Evolutionary conservation across 805 yeast genomes (phyloP), one percentile per base, ranked within the genome.

Genomic region (Candida ulmi): DNA sequence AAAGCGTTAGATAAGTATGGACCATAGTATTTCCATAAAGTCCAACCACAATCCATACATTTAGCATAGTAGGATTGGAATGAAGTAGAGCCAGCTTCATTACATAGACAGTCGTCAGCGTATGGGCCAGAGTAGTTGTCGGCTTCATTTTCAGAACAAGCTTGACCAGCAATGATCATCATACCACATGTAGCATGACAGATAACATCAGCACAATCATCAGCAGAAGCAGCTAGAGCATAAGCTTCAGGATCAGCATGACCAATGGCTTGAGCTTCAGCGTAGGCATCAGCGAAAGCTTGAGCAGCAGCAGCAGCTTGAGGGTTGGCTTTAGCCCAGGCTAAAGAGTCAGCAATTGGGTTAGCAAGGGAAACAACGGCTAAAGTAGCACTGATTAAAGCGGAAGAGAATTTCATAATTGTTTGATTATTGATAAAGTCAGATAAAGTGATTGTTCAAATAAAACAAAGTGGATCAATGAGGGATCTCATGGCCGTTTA

Each of bases 11-110:
- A 53, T 43, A 50, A 19, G 32, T 37, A 54, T 0, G 38, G n/a
- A n/a, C 52, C 53, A 41, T 61, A 61, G 43, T 59, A 52, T 8
- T 46, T 23, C 60, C 59, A 62, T 26, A 61, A 39, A 46, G 63
- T 58, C 66, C 64, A 61, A 36, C 66, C 66, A 51, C 66, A 62
- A 32, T 55, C 61, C 24, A 61, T 42, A 52, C 66, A 61, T 5
- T 35, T 52, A 4, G 45, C 47, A 19, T 48, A 47, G 18, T 40
- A 35, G 1, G n/a, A n/a, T 17, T 31, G 37, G 41, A 50, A 50
- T n/a, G 30, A 21, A 13, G 50, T 36, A 15, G 24, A 18, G 12
- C 26, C 34, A 17, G 33, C 50, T 16, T 33, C 29, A 19, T 37
- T 39, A 46, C 59, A 54, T 19, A 47, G 40, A 43, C 57, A 51